Evolutionary conservation across 176 grass and related monocot genomes (phyloP).

Genomic region (Aegilops umbellulata): DNA sequence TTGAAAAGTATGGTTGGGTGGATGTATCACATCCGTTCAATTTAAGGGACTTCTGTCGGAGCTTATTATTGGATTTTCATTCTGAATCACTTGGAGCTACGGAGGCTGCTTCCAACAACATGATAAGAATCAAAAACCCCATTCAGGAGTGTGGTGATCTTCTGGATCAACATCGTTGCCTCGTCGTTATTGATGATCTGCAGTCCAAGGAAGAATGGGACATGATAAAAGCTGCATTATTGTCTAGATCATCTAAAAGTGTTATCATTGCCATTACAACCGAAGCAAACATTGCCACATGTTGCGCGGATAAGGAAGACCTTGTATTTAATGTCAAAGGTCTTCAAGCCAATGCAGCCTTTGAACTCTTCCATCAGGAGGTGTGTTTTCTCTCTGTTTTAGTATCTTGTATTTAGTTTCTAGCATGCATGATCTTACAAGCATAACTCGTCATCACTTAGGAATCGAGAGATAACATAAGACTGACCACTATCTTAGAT

Average conservation of each 20-base stretch:
- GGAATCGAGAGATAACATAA: not conserved
- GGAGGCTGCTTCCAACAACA: not conserved
- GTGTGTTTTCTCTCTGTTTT: not conserved
- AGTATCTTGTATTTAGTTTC: not conserved
- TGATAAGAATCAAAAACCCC: not conserved
- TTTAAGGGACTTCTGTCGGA: not conserved
- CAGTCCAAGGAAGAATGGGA: slow-evolving; percentile 13
- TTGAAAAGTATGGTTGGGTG: not conserved
- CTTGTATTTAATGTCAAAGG: not conserved
- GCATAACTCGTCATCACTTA: not conserved
- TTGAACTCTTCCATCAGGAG: not conserved
- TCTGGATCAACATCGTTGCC: not conserved
- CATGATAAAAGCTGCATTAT: not conserved
- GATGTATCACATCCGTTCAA: not conserved
- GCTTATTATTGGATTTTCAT: not conserved
- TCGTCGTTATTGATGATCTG: not conserved
- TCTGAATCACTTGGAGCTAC: not conserved
- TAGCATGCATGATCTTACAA: not conserved
- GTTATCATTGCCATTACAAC: slow-evolving; percentile 9
- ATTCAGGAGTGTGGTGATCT: not conserved
- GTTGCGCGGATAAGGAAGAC: not conserved
- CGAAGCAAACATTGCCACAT: not conserved
- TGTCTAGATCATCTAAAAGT: not conserved
- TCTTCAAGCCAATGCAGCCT: not conserved
- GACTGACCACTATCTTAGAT: not conserved